Conservation (phyloP, 2,329 filamentous ascomycete genomes). For the Onygena corvina region DNA sequence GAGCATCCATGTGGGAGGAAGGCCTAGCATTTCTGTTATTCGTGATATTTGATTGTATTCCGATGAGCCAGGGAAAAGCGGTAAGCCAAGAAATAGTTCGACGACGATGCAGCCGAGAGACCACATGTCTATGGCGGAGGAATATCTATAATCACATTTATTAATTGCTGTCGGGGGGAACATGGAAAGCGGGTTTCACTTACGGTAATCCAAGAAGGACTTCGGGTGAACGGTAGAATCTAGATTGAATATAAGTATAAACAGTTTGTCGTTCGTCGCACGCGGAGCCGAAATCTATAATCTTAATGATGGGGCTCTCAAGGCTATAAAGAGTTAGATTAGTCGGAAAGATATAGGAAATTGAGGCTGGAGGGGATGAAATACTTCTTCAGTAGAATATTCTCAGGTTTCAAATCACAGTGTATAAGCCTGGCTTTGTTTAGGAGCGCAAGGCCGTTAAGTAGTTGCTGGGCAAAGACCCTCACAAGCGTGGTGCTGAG, state of each 20-base stretch:
- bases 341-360: no score
- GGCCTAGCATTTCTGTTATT: constrained; percentile 95
- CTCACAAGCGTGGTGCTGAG: constrained; percentile 92
- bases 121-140: constrained; percentile 99
- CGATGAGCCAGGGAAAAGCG: constrained; percentile 89
- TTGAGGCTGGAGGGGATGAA: constrained; percentile 20
- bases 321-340: constrained; percentile 41
- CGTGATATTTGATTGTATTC: constrained; percentile 97
- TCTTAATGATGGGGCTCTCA: constrained; percentile 98
- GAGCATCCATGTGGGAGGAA: constrained; percentile 97
- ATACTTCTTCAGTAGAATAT: constrained; percentile 89
- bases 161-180: not conserved
- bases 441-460: constrained; percentile 80
- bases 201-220: constrained; percentile 80
- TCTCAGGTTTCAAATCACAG: constrained; percentile 96
- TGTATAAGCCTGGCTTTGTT: constrained; percentile 97
- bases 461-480: constrained; percentile 90
- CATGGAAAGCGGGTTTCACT: constrained; percentile 17
- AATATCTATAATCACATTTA: constrained; percentile 48
- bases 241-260: constrained; percentile 97
- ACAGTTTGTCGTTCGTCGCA: constrained; percentile 97
- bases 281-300: constrained; percentile 97
- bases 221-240: constrained; percentile 95
- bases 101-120: constrained; percentile 97
- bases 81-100: constrained; percentile 87